Base-by-base conservation (phyloP, 2,329 filamentous ascomycete species). In the Emydomyces testavorans region DNA sequence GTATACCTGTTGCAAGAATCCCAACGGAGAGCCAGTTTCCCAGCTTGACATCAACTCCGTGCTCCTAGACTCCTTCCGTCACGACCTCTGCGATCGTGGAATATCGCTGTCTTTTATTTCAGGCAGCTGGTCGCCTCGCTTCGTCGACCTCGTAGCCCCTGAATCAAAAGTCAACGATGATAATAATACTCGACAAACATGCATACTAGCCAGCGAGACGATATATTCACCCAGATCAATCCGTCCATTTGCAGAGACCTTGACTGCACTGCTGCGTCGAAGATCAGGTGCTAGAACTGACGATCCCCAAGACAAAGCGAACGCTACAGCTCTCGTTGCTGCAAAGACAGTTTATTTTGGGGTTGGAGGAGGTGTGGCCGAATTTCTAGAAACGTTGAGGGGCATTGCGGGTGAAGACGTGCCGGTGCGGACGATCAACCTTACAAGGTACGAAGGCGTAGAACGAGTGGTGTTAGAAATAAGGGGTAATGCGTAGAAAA, bases 271-370 rank as follows among this genome's bases (percentile, higher is more conserved):
- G 21, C 61, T 81, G 54, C 72, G 52, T 60, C 67, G 58, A 62
- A 24, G 32, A 35, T 18, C 20, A 3, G 23, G 31, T 13, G 18
- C 21, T 21, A n/a, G 11, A 23, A 31, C 38, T 5, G 16, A 16
- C 15, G 16, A 11, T 35, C 24, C 34, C 24, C 52, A 46, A 3
- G 50, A 40, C 2, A 47, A 47, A 11, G 43, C 16, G 16, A 57
- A 48, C 31, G 59, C 60, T 31, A 76, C 71, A 53, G 75, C 76
- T 1, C 64, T 80, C 49, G 67, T 82, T 4, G 79, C 76, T 6
- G 79, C 79, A 2, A 82, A 82, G 63, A 70, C 74, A 53, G 73
- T 82, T 34, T 82, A 82, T 62, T 82, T 82, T 57, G 79, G 79
- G 0, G 78, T 82, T 24, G 79, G 79, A 1, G 79, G 79, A 1